Conservation (phyloP, 495 filamentous ascomycete genomes). For the Aspergillus mulundensis region DNA sequence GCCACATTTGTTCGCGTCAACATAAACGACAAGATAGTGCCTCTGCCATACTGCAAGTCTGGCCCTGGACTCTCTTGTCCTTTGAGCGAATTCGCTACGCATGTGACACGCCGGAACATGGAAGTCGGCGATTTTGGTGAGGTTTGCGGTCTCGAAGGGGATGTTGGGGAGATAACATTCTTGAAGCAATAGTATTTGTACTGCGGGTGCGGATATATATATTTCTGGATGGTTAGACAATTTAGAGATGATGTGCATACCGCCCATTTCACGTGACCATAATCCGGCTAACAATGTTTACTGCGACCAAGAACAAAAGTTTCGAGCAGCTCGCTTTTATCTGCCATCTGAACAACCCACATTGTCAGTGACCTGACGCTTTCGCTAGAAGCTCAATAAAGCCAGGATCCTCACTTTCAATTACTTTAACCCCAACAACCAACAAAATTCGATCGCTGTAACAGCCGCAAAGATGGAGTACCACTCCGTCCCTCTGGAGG, state of each 20-base stretch:
- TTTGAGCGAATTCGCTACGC: constrained; percentile 38
- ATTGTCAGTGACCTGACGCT: not conserved
- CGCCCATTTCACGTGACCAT: constrained; percentile 18
- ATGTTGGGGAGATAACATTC: constrained; percentile 27
- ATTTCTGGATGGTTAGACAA: too few relatives aligned
- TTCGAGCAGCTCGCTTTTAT: constrained; percentile 10
- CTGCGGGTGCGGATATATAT: not conserved
- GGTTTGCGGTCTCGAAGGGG: constrained; percentile 27
- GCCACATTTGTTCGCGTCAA: constrained; percentile 49
- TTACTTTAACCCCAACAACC: not conserved
- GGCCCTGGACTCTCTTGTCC: constrained; percentile 54
- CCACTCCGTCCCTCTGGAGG: constrained; percentile 61
- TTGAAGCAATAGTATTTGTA: constrained; percentile 20
- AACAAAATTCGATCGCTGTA: not conserved
- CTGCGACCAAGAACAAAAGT: constrained; percentile 25
- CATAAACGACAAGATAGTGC: constrained; percentile 55
- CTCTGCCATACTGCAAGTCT: constrained; percentile 44
- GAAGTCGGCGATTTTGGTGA: constrained; percentile 32
- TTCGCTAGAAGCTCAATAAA: not conserved
- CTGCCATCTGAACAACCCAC: not conserved
- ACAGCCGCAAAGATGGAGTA: constrained; percentile 49
- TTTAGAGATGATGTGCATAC: not conserved
- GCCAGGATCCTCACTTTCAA: not conserved
- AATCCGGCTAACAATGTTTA: constrained; percentile 26
- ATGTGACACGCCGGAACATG: constrained; percentile 29